A percentile compares a stretch with the other conserved stretches of the same genome.
These are phyloP conservation scores for Eucalyptus dawsonii DNA, from an alignment of 345 rosid genomes.

Conservation along the genomic window DNA sequence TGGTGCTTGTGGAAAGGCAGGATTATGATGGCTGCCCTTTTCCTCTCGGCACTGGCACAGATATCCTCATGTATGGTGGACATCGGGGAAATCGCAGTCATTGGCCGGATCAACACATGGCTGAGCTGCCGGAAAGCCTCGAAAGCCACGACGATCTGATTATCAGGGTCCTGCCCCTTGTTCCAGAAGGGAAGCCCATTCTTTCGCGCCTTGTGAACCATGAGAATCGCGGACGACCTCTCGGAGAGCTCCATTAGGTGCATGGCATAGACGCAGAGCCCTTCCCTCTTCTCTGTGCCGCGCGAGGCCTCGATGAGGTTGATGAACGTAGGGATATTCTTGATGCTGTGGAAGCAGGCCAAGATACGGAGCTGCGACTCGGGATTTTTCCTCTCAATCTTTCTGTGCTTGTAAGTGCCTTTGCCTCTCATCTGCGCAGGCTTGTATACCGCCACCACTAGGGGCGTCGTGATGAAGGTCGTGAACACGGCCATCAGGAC, in stretches of 20 bases:
- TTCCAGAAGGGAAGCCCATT: conserved; percentile 91
- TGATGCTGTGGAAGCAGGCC: conserved; percentile 44
- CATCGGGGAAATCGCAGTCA: conserved; percentile 75
- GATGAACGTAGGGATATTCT: conserved; percentile 44
- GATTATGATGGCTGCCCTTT: conserved; percentile 50
- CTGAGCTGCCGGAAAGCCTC: conserved; percentile 58
- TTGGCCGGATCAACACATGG: conserved; percentile 58
- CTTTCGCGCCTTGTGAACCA: conserved; percentile 80
- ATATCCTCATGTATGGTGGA: conserved; percentile 62
- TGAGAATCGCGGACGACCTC: conserved; percentile 76
- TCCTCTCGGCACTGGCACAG: conserved; percentile 42
- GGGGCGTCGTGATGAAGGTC: conserved; percentile 68
- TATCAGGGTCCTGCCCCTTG: conserved; percentile 22
- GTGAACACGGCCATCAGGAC: conserved; percentile 79
- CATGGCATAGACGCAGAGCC: conserved; percentile 74
- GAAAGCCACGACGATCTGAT: conserved; percentile 67
- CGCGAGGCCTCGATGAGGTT: conserved; percentile 78
- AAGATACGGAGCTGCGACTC: conserved; percentile 37
- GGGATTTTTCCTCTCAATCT: conserved; percentile 22
- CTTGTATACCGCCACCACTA: conserved; percentile 52
- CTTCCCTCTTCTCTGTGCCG: conserved; percentile 55
- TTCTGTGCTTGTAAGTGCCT: conserved; percentile 33
- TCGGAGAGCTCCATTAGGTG: conserved; percentile 93
- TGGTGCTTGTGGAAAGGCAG: conserved; percentile 79
- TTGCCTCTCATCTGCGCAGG: conserved; percentile 26